Evolutionary conservation across 1,284 basidiomycete genomes (phyloP).

Genomic region (Rhodotorula sp.): DNA sequence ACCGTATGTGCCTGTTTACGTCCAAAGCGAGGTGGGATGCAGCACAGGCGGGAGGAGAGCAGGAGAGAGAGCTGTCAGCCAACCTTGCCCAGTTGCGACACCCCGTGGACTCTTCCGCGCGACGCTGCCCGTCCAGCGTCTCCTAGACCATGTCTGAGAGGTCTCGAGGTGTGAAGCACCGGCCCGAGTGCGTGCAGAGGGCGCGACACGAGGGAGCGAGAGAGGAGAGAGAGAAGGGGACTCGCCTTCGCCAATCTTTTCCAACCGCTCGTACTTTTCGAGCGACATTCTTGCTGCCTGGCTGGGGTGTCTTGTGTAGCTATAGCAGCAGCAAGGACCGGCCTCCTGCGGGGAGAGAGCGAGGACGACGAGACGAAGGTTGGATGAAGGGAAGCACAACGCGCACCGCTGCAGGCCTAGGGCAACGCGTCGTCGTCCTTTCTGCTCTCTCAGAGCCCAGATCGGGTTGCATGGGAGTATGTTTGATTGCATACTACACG

Average conservation of each 20-base stretch:
- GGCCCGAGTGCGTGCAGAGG: neutral
- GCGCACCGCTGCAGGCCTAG: no score
- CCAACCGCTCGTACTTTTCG: conserved; percentile 45
- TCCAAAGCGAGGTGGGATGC: no score
- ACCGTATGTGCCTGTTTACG: conserved; percentile 82
- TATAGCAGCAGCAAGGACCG: no score
- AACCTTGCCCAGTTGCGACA: neutral
- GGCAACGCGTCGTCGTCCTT: no score
- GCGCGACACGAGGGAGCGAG: neutral
- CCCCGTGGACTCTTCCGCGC: no score
- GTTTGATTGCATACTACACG: no score
- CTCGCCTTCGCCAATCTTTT: conserved; percentile 46
- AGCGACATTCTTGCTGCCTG: conserved; percentile 24
- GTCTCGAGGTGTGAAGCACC: no score
- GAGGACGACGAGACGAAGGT: neutral
- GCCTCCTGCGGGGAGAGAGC: neutral
- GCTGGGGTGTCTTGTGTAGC: neutral
- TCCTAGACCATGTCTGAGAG: no score
- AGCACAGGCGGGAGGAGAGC: neutral
- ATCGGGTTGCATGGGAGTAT: no score
- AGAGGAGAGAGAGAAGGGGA: neutral
- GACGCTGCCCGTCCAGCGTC: neutral
- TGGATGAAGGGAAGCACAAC: no score
- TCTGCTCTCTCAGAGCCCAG: no score
- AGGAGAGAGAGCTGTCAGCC: conserved; percentile 10